Conservation (phyloP, 2,329 filamentous ascomycete genomes). For the Dothistroma pini region DNA sequence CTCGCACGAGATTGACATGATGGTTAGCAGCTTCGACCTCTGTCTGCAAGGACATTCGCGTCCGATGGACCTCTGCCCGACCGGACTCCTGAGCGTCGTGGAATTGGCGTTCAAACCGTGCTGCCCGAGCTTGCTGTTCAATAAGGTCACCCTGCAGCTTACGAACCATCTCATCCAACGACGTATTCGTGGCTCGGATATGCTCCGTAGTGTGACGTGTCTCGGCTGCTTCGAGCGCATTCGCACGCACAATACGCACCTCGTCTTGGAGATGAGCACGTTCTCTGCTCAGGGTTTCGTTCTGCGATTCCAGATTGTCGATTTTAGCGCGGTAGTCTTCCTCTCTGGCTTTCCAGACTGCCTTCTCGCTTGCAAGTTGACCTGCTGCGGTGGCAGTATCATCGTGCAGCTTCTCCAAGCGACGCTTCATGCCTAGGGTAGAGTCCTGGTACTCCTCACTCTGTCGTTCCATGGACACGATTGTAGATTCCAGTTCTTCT, state of each 20-base stretch:
- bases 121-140: constrained; percentile 65
- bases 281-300: constrained; percentile 44
- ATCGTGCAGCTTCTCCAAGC: constrained; percentile 79
- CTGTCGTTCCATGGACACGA: constrained; percentile 76
- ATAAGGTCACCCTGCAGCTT: constrained; percentile 57
- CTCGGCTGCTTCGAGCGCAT: constrained; percentile 73
- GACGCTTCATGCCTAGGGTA: constrained; percentile 61
- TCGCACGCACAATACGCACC: constrained; percentile 42
- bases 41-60: constrained; percentile 70
- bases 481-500: constrained; percentile 58
- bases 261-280: constrained; percentile 46
- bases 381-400: constrained; percentile 78
- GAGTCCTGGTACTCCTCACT: constrained; percentile 71
- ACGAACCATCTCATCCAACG: constrained; percentile 29
- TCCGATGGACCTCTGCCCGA: constrained; percentile 75
- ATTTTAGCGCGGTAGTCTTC: constrained; percentile 54
- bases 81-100: constrained; percentile 78
- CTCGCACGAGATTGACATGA: constrained; percentile 77
- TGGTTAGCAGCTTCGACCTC: constrained; percentile 82
- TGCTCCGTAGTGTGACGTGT: constrained; percentile 67
- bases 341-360: constrained; percentile 67
- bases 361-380: constrained; percentile 79
- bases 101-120: constrained; percentile 74
- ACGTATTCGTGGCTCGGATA: constrained; percentile 24
- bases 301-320: constrained; percentile 53